Percentiles rank a stretch among this genome's conserved stretches.
Conservation (phyloP, 495 filamentous ascomycete species). For the Aspergillus haitiensis region DNA sequence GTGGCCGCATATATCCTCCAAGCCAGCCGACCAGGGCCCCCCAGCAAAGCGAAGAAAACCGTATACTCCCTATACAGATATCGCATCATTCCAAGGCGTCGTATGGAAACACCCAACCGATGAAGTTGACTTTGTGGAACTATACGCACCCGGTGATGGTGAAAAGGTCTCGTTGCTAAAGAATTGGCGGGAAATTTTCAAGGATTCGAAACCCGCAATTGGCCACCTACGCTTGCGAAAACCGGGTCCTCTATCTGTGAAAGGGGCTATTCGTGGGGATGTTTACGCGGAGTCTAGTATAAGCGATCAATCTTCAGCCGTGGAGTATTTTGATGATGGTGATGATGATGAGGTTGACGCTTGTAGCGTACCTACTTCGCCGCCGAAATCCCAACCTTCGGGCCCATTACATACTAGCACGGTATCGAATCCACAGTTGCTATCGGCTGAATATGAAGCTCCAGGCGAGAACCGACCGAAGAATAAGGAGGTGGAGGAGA, state of each 20-base stretch:
- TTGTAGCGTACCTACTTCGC: background rate
- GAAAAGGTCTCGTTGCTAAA: conserved; percentile 49
- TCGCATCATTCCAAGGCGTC: conserved; percentile 39
- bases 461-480: too few species aligned
- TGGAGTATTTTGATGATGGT: conserved; percentile 7
- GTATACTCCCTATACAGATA: conserved; percentile 20
- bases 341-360: conserved; percentile 5
- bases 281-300: background rate
- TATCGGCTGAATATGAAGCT: too few species aligned
- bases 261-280: background rate
- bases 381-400: background rate
- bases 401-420: conserved; percentile 11
- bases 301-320: conserved; percentile 6
- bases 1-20: conserved; percentile 6
- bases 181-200: conserved; percentile 55
- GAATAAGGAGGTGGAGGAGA: too few species aligned
- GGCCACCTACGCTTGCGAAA: conserved; percentile 29
- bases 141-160: conserved; percentile 41
- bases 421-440: conserved; percentile 6
- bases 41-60: conserved; percentile 15
- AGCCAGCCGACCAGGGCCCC: background rate
- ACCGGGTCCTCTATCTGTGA: background rate
- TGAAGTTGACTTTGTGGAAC: conserved; percentile 30
- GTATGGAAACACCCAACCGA: conserved; percentile 40
- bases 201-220: conserved; percentile 36